phyloP scores from a whole-genome alignment of 306 rosid genomes.

The Malus orientalis region DNA sequence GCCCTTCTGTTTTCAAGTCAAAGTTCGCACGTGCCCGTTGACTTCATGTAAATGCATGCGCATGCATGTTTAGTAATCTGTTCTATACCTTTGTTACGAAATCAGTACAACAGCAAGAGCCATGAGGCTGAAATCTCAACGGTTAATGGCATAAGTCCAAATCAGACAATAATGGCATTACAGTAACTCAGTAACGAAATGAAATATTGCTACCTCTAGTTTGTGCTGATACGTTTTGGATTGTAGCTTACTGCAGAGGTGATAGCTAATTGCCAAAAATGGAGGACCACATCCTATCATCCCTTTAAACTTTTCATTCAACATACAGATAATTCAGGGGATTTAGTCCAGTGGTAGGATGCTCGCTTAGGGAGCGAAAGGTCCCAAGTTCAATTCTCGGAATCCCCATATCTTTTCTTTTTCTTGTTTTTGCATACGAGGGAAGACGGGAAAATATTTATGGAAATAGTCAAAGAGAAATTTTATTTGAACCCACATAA shows the following conservation, averaged over 20 bases:
- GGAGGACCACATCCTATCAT: neutral
- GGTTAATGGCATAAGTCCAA: neutral
- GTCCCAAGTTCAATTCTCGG: constrained; percentile 33
- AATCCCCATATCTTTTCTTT: constrained; percentile 10
- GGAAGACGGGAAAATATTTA: neutral
- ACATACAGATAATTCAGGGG: neutral
- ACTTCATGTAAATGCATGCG: constrained; percentile 5
- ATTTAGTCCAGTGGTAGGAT: constrained; percentile 34
- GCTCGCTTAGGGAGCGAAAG: constrained; percentile 32
- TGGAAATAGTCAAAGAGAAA: neutral
- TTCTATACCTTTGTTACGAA: neutral
- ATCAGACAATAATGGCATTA: neutral
- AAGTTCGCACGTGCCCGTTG: constrained; percentile 12
- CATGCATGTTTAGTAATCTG: neutral
- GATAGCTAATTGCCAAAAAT: neutral
- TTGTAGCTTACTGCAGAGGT: neutral
- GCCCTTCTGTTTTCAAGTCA: constrained; percentile 37
- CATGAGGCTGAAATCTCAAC: neutral
- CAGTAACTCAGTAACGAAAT: neutral
- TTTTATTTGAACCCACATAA: too few species aligned
- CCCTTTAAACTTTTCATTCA: neutral
- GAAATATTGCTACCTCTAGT: neutral
- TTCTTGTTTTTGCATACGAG: neutral
- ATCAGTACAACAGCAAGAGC: constrained; percentile 3
- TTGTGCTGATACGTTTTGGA: neutral